Evolutionary conservation across 139 green algal genomes (phyloP).

Genomic region (Haematococcus lacustris): DNA sequence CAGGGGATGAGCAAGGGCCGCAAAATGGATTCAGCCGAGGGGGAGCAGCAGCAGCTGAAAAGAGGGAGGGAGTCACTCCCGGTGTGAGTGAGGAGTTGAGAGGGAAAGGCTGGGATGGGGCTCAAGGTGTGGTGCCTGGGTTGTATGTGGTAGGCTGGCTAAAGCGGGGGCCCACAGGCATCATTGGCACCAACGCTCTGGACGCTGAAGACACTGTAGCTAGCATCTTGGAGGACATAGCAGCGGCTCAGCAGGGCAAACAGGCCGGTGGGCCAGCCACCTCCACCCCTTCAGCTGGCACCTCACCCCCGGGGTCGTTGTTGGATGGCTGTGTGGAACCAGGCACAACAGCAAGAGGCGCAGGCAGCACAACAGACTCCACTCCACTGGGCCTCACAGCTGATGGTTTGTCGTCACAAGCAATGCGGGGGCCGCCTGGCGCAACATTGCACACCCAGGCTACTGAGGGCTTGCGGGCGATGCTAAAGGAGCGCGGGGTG

Average conservation of each 20-base stretch:
- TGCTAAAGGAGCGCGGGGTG: constrained; percentile 40
- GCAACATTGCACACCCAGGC: too few species aligned
- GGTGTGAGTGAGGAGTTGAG: not conserved
- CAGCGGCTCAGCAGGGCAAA: not conserved
- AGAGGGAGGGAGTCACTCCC: not conserved
- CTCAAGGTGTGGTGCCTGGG: constrained; percentile 21
- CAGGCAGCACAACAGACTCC: not conserved
- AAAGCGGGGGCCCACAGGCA: constrained; percentile 79
- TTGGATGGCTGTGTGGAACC: too few species aligned
- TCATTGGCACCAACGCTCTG: constrained; percentile 85
- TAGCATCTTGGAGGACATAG: constrained; percentile 43
- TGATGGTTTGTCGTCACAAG: not conserved
- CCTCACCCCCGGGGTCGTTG: too few species aligned
- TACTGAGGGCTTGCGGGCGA: too few species aligned
- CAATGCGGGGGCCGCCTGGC: not conserved
- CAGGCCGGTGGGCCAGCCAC: not conserved
- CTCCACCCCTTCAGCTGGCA: not conserved
- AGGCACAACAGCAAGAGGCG: too few species aligned
- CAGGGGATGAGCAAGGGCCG: too few species aligned
- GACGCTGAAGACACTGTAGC: constrained; percentile 78
- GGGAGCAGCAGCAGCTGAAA: not conserved
- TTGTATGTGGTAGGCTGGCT: constrained; percentile 85
- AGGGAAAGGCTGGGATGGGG: not conserved
- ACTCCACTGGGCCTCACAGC: not conserved
- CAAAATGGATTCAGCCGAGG: too few species aligned